Conservation (phyloP, 2,329 filamentous ascomycete species). For the Cordyceps cateniannulata region DNA sequence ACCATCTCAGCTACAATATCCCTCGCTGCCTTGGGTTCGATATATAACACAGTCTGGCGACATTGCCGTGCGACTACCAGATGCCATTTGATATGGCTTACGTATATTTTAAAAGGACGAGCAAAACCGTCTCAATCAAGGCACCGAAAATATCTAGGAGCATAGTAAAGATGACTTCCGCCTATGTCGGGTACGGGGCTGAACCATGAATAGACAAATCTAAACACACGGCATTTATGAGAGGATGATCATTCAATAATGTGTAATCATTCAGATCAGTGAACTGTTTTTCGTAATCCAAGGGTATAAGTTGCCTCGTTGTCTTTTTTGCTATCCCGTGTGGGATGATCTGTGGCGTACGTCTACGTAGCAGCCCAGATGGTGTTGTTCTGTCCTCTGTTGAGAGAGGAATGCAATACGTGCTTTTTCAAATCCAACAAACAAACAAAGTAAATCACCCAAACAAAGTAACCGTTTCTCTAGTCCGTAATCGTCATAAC, state of each 20-base stretch:
- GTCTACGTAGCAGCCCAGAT: neutral
- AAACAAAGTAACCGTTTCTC: neutral
- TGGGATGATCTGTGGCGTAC: neutral
- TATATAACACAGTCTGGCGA: conserved; percentile 98
- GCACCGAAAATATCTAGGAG: neutral
- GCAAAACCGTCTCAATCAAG: neutral
- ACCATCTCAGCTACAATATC: conserved; percentile 77
- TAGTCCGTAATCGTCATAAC: neutral
- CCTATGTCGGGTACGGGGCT: neutral
- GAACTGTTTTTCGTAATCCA: neutral
- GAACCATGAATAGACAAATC: conserved; percentile 2
- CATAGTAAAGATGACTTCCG: neutral
- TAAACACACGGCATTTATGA: neutral
- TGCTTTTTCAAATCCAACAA: neutral
- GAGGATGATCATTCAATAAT: neutral
- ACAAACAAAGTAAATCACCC: neutral
- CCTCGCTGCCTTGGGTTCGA: conserved; percentile 91
- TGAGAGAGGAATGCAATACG: neutral
- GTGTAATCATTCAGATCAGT: neutral
- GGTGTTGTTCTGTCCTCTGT: neutral
- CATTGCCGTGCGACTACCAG: conserved; percentile 91
- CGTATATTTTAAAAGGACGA: neutral
- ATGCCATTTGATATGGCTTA: conserved; percentile 58
- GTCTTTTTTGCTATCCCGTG: neutral
- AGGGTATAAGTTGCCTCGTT: conserved; percentile 1